Conservation (phyloP, 2,329 filamentous ascomycete species). For the Rhexocercosporidium sp. region DNA sequence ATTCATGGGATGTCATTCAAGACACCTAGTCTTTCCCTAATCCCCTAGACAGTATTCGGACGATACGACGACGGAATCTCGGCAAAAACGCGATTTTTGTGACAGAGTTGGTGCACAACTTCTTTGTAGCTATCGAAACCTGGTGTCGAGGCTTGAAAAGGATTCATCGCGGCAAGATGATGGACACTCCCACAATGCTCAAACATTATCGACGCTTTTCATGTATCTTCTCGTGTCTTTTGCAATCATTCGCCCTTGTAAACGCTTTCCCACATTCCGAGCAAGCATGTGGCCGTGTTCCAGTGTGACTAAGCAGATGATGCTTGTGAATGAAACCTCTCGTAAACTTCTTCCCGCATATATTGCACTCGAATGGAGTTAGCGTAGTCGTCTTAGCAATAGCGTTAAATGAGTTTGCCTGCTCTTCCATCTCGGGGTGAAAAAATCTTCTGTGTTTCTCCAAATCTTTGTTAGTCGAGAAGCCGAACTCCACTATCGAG, state of each 20-base stretch:
- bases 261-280: constrained; percentile 24
- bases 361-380: constrained; percentile 7
- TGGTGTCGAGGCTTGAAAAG: no score
- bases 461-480: constrained; percentile 42
- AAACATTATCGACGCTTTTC: neutral
- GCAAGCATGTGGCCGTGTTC: constrained; percentile 19
- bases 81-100: no score
- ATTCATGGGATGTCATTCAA: no score
- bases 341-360: constrained; percentile 23
- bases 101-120: no score
- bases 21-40: no score
- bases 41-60: no score
- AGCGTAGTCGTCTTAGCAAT: neutral
- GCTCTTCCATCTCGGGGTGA: constrained; percentile 1
- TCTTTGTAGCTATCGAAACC: no score
- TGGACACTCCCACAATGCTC: no score
- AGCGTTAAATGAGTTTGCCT: neutral
- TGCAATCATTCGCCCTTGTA: constrained; percentile 22
- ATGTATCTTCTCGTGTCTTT: constrained; percentile 24
- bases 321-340: constrained; percentile 19
- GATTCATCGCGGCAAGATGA: no score
- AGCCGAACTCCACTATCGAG: constrained; percentile 40
- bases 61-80: no score
- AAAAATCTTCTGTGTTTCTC: constrained; percentile 35
- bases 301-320: constrained; percentile 19